Evolutionary conservation across 2,329 filamentous ascomycete species (phyloP).

Genomic region (Penicillium sp.): DNA sequence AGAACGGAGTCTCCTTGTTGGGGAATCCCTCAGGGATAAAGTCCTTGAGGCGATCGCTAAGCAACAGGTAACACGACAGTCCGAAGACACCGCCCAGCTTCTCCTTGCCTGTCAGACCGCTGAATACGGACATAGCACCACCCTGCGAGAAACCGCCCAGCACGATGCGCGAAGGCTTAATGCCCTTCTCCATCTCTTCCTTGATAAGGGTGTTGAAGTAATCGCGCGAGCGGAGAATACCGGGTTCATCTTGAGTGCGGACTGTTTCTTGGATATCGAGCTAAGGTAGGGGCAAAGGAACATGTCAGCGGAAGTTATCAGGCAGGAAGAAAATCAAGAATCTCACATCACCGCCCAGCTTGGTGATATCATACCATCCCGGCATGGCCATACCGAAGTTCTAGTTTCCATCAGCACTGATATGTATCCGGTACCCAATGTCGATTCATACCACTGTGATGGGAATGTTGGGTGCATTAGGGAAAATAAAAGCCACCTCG

Average conservation of each 20-base stretch:
- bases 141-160: slow-evolving; percentile 70
- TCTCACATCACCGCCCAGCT: slow-evolving; percentile 44
- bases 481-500: slow-evolving; percentile 91
- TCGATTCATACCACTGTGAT: slow-evolving; percentile 69
- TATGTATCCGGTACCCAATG: background rate
- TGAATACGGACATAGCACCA: slow-evolving; percentile 80
- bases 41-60: slow-evolving; percentile 64
- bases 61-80: slow-evolving; percentile 76
- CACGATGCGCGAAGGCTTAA: slow-evolving; percentile 78
- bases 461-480: slow-evolving; percentile 82
- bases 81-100: slow-evolving; percentile 88
- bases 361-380: slow-evolving; percentile 57
- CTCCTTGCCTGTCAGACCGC: slow-evolving; percentile 69
- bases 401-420: slow-evolving; percentile 41
- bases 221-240: slow-evolving; percentile 69
- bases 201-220: slow-evolving; percentile 80
- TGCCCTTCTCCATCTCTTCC: slow-evolving; percentile 75
- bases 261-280: slow-evolving; percentile 43
- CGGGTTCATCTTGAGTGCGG: slow-evolving; percentile 56
- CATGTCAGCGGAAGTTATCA: background rate
- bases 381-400: slow-evolving; percentile 79
- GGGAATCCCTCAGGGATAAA: slow-evolving; percentile 55
- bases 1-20: slow-evolving; percentile 77
- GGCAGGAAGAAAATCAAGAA: background rate
- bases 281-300: slow-evolving; percentile 21